phyloP scores from a whole-genome alignment of 1,284 basidiomycete species.

The Cutaneotrichosporon sp. region DNA sequence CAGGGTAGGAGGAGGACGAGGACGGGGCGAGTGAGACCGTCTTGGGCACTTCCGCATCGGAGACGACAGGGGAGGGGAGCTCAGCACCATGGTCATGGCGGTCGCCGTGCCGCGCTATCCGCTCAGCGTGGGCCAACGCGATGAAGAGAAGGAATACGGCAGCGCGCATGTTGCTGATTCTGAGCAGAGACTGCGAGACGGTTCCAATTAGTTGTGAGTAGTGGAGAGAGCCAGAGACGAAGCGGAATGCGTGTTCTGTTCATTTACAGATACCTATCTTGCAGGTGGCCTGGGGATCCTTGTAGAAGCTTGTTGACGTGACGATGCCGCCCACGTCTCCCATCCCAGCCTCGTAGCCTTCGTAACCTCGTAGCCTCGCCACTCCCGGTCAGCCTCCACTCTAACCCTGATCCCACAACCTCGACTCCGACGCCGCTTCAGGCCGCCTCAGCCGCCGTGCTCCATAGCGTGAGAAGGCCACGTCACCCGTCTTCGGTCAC shows the following conservation, averaged over 20 bases:
- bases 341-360: not conserved
- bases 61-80: not conserved
- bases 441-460: not conserved
- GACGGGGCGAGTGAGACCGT: not conserved
- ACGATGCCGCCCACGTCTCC: not conserved
- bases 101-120: conserved; percentile 19
- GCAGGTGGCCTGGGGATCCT: not conserved
- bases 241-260: not conserved
- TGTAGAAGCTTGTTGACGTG: conserved; percentile 5
- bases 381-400: not conserved
- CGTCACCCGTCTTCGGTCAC: not conserved
- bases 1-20: not conserved
- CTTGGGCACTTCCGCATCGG: not conserved
- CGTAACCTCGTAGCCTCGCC: too few species aligned
- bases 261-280: not conserved
- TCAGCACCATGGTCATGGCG: conserved; percentile 14
- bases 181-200: not conserved
- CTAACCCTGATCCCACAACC: not conserved
- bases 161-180: conserved; percentile 18
- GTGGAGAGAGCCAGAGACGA: too few species aligned
- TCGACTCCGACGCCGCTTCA: not conserved
- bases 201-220: not conserved
- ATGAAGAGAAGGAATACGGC: conserved; percentile 15
- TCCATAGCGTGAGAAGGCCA: not conserved
- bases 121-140: not conserved